Conservation (phyloP, 495 filamentous ascomycete species). For the Amorphotheca resinae region DNA sequence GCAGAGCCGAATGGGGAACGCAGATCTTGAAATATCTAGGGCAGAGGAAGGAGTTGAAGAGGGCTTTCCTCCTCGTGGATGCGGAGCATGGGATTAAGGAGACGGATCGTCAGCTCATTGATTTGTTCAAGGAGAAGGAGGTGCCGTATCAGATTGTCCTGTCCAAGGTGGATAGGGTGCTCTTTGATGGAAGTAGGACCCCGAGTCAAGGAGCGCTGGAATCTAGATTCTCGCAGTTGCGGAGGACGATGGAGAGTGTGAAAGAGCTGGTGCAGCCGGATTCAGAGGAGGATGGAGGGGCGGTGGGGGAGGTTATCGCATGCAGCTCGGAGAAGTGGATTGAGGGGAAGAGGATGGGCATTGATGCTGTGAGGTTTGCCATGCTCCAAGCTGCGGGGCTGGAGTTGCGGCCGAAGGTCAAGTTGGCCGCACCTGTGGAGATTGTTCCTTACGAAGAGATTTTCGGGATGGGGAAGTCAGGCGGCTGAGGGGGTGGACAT, state of each 20-base stretch:
- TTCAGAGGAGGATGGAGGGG: conserved; percentile 13
- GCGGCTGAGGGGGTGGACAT: too few relatives aligned
- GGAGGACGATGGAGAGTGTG: conserved; percentile 14
- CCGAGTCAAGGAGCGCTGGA: conserved; percentile 11
- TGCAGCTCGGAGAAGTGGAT: conserved; percentile 17
- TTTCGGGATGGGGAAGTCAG: conserved; percentile 1
- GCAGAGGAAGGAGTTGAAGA: conserved; percentile 57
- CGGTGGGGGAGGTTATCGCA: conserved; percentile 18
- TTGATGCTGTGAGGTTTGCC: conserved; percentile 18
- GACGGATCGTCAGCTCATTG: conserved; percentile 53
- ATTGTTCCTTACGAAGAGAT: conserved; percentile 19
- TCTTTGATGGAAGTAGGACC: conserved; percentile 10
- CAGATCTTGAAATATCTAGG: conserved; percentile 79
- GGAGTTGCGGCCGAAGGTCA: conserved; percentile 10
- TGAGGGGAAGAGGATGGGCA: conserved; percentile 18
- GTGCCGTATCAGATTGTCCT: conserved; percentile 70
- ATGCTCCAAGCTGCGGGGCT: conserved; percentile 18
- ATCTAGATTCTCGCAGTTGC: conserved; percentile 7
- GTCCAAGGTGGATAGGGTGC: conserved; percentile 64
- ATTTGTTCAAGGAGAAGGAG: conserved; percentile 44
- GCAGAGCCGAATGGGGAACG: conserved; percentile 63
- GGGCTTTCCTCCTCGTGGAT: conserved; percentile 79
- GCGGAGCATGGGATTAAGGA: conserved; percentile 67
- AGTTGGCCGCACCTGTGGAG: conserved; percentile 6
- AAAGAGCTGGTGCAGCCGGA: conserved; percentile 11